Evolutionary conservation across 257 asterid species (phyloP), one percentile per base, ranked within the genome.

Genomic region (Petunia secreta): DNA sequence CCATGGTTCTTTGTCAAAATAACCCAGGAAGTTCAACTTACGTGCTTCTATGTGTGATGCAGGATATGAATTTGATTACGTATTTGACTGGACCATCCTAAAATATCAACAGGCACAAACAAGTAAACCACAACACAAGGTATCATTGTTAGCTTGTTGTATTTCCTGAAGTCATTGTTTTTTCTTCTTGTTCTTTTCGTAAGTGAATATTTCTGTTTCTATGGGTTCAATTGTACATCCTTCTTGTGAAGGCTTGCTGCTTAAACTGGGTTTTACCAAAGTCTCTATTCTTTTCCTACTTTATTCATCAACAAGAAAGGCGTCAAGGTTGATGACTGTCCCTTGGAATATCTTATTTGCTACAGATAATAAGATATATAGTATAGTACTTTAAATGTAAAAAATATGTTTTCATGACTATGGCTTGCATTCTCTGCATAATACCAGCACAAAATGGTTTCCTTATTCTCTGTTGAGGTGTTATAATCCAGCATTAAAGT

Each of bases 11-110:
- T 6, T 41, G 34, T 66, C 11, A 43, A 25, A 25, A 25, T 25
- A 25, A 25, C 25, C 25, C 25, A 25, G 25, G 6, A 34, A 75
- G 37, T 54, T 78, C 36, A 79, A 13, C 77, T 79, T 57, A 10
- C 25, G 25, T 66, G 16, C 53, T 34, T 64, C 59, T 84, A 78
- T 86, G 75, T 82, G 48, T 76, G 73, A 81, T 83, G 87, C 89
- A 94, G 98, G 97, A 59, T 91, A 54, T 85, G 97, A 92, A 86
- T 89, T 90, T 80, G 98, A 94, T 85, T 93, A 92, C 88, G 62
- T 93, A 71, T 94, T 25, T 25, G 25, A 25, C 25, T 25, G 25
- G 25, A 25, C 25, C 25, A 25, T 25, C 25, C 25, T 25, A 25
- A 25, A 25, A 25, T 25, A 25, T 25, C 25, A 25, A 25, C 25